Percentiles rank a stretch among this genome's conserved stretches.
Conservation (phyloP, 495 filamentous ascomycete genomes). For the Melanomma pulvis-pyrius region DNA sequence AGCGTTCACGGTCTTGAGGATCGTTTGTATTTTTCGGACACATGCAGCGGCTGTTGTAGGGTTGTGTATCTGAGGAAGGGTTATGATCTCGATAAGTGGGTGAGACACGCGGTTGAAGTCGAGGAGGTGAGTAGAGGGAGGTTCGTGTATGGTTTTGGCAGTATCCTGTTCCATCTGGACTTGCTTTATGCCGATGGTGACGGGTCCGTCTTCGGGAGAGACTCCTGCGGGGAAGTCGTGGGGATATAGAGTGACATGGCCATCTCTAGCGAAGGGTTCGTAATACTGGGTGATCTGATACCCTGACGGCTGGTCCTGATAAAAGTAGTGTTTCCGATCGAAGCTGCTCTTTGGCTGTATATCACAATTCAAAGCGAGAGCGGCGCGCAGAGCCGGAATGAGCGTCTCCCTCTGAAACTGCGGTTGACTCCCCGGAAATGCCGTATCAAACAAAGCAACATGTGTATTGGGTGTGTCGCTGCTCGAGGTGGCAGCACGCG, state of each 20-base stretch:
- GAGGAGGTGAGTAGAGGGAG: slow-evolving; percentile 70
- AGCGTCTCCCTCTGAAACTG: slow-evolving; percentile 80
- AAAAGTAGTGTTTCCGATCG: slow-evolving; percentile 98
- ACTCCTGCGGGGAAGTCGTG: slow-evolving; percentile 71
- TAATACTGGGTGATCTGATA: slow-evolving; percentile 99
- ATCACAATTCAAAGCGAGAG: slow-evolving; percentile 78
- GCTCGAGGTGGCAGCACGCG: slow-evolving; percentile 68
- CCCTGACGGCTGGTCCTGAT: slow-evolving; percentile 93
- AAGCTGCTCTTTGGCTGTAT: slow-evolving; percentile 77
- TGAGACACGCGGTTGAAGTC: slow-evolving; percentile 94
- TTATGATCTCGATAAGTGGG: slow-evolving; percentile 94
- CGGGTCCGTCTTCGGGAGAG: slow-evolving; percentile 65
- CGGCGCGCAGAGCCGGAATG: slow-evolving; percentile 86
- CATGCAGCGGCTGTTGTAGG: slow-evolving; percentile 83
- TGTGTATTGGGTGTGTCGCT: slow-evolving; percentile 77
- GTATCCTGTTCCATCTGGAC: slow-evolving; percentile 98
- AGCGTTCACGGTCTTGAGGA: slow-evolving; percentile 78
- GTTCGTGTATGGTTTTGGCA: slow-evolving; percentile 84
- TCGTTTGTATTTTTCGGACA: slow-evolving; percentile 83
- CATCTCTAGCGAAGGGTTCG: slow-evolving; percentile 81
- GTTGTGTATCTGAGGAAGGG: slow-evolving; percentile 79
- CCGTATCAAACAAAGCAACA: slow-evolving; percentile 85
- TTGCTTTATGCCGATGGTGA: slow-evolving; percentile 82
- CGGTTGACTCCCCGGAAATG: slow-evolving; percentile 87
- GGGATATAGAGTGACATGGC: slow-evolving; percentile 66